Conservation (phyloP, 1,139 yeast species). For the Debaryomycetaceae sp. region DNA sequence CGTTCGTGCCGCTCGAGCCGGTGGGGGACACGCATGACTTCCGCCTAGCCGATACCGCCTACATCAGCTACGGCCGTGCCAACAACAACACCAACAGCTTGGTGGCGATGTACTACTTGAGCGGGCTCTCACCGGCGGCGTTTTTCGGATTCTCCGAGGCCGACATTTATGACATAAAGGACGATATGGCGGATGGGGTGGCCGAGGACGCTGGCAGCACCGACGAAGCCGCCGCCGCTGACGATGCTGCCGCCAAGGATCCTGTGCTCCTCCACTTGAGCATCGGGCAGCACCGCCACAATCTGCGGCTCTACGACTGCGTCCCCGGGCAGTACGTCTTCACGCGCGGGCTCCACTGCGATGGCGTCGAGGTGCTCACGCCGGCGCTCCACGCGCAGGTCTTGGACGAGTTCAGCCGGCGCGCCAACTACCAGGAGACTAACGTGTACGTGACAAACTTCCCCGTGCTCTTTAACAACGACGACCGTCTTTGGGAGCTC, state of each 20-base stretch:
- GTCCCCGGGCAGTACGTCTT: slow-evolving; percentile 11
- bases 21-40: slow-evolving; percentile 14
- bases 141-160: slow-evolving; percentile 19
- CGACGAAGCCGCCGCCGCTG: slow-evolving; percentile 10
- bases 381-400: slow-evolving; percentile 6
- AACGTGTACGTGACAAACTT: slow-evolving; percentile 55
- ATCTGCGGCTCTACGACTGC: slow-evolving; percentile 23
- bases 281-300: slow-evolving; percentile 40
- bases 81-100: slow-evolving; percentile 23
- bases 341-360: slow-evolving; percentile 4
- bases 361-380: slow-evolving; percentile 4
- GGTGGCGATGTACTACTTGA: slow-evolving; percentile 28
- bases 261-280: slow-evolving; percentile 20
- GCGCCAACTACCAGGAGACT: slow-evolving; percentile 48
- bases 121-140: slow-evolving; percentile 23
- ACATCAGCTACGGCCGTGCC: slow-evolving; percentile 22
- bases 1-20: slow-evolving; percentile 37
- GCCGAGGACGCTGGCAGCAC: slow-evolving; percentile 19
- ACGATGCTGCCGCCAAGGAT: not conserved
- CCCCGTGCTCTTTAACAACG: slow-evolving; percentile 37
- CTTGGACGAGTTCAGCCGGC: slow-evolving; percentile 5
- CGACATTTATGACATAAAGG: slow-evolving; percentile 13
- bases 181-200: slow-evolving; percentile 10
- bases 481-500: slow-evolving; percentile 34
- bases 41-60: slow-evolving; percentile 26